These are phyloP conservation scores for Hansenula lynferdii DNA, from an alignment of 1,139 yeast species.

Conservation along the genomic window DNA sequence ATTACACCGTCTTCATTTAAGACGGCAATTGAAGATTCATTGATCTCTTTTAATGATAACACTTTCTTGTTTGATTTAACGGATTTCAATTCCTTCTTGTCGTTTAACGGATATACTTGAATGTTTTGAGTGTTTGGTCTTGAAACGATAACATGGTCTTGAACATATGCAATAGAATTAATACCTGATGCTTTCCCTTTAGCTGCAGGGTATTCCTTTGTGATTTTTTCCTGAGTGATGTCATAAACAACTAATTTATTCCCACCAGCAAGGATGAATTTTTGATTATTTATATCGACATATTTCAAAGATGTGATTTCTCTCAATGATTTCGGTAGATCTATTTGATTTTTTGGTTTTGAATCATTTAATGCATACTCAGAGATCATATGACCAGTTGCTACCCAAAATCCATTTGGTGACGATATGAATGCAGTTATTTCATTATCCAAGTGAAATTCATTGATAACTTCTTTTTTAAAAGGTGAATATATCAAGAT, in stretches of 20 bases:
- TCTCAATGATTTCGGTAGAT: slow-evolving; percentile 3
- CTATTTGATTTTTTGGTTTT: slow-evolving; percentile 14
- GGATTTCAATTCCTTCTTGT: not conserved
- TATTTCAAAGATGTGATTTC: not conserved
- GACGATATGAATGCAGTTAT: slow-evolving; percentile 20
- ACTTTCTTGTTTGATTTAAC: not conserved
- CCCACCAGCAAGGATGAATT: slow-evolving; percentile 1
- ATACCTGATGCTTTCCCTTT: not conserved
- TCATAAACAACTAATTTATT: slow-evolving; percentile 1
- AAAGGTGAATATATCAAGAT: slow-evolving; percentile 39
- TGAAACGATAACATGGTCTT: not conserved
- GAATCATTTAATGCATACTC: slow-evolving; percentile 23
- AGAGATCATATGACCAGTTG: slow-evolving; percentile 19
- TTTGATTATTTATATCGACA: slow-evolving; percentile 3
- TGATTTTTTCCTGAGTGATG: not conserved
- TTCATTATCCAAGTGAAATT: slow-evolving; percentile 28
- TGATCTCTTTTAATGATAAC: not conserved
- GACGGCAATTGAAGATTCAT: not conserved
- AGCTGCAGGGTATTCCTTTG: not conserved
- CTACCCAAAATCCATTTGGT: slow-evolving; percentile 19
- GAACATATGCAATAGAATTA: not conserved
- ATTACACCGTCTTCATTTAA: not conserved
- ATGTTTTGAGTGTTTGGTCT: not conserved
- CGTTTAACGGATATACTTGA: not conserved
- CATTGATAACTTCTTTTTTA: slow-evolving; percentile 30